Evolutionary conservation across 805 yeast species (phyloP), one percentile per base, ranked within the genome.

Genomic region (Nakazawaea laoshanensis): DNA sequence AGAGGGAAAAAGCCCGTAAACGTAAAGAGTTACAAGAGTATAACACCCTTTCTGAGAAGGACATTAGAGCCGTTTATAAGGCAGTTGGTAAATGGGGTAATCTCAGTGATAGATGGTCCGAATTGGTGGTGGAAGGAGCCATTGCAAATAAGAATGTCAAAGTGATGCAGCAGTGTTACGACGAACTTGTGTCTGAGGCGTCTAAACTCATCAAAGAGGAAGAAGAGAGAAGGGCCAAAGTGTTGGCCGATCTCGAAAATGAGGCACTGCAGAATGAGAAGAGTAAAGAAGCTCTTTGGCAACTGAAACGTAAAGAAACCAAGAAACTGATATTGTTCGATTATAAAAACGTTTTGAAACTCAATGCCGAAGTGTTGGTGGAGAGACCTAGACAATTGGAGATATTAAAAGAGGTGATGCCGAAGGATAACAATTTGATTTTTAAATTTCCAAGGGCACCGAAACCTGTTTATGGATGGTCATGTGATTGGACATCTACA

Each of bases 241-340:
- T 63, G 3, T 50, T 82, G 19, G 71, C 68, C 3, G 74, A 69
- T 17, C 55, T 81, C 32, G 88, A 81, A 46, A 65, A 59, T 35
- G 69, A 69, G 26, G 88, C 82, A 0, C 43, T 50, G 36, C 76
- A 70, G 26, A 77, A 71, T 49, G 30, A 11, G 7, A 12, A 15
- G 8, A 29, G 17, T 29, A 24, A 37, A 2, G 21, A 24, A 8
- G 66, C 78, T 0, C 54, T 66, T 30, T 67, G 77, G 69, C 55
- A 74, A 23, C 66, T 74, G 27, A 80, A 81, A 49, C 74, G 79
- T 55, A 81, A 77, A 50, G 96, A 88, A 48, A 36, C 27, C 24
- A 82, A 85, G 57, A 85, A 82, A 55, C 96, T 96, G 0, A 79
- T 87, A 12, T 57, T 89, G 30, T 88, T 92, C 54, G 94, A 86